These are phyloP conservation scores for Albugo candida DNA, from an alignment of 352 stramenopile species.

Conservation along the genomic window DNA sequence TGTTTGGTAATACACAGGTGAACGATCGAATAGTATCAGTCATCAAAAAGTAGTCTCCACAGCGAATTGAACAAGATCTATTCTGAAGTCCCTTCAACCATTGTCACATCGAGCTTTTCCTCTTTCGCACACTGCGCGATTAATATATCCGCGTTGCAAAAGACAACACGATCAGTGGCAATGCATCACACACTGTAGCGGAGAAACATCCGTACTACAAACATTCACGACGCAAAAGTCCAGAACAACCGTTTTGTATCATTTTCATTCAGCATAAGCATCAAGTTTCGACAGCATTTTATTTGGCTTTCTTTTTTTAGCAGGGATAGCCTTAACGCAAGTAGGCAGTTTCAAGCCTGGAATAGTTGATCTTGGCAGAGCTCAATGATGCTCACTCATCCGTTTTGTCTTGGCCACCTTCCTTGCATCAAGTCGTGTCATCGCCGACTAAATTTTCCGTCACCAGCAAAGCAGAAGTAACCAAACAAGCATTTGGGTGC, in stretches of 20 bases:
- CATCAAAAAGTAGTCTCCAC: slow-evolving; percentile 61
- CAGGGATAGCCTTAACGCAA: slow-evolving; percentile 33
- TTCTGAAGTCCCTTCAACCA: slow-evolving; percentile 39
- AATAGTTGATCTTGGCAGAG: slow-evolving; percentile 28
- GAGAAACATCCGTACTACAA: too few species aligned
- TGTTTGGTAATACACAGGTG: slow-evolving; percentile 27
- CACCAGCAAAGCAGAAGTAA: background rate
- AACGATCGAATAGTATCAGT: too few species aligned
- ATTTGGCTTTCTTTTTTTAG: slow-evolving; percentile 77
- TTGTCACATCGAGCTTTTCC: background rate
- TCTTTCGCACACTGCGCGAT: too few species aligned
- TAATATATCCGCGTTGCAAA: slow-evolving; percentile 1
- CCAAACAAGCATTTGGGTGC: background rate
- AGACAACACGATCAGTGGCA: slow-evolving; percentile 7
- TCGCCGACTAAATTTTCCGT: too few species aligned
- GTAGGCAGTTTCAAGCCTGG: slow-evolving; percentile 47
- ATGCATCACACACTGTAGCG: background rate
- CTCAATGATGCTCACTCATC: slow-evolving; percentile 44
- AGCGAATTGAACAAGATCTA: slow-evolving; percentile 56
- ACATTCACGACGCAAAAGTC: too few species aligned
- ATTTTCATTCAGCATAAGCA: slow-evolving; percentile 51
- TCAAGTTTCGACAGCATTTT: slow-evolving; percentile 49
- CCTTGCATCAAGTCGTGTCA: too few species aligned
- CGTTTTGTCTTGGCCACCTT: too few species aligned
- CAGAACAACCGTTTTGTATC: too few species aligned